Conservation (phyloP, 371 early-diverging fungal species). For the Choanephora cucurbitarum region DNA sequence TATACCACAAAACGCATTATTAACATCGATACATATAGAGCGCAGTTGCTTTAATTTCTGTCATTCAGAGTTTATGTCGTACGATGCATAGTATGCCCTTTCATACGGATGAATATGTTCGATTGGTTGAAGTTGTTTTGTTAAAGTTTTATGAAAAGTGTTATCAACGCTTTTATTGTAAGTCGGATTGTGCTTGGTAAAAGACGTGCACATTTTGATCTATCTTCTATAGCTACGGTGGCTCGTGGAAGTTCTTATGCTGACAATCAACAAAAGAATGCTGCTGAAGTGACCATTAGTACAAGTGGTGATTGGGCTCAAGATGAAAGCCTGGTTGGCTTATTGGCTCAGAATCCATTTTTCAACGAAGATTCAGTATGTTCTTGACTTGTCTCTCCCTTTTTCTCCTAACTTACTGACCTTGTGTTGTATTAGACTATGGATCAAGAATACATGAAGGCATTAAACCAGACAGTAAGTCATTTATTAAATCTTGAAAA, state of each 20-base stretch:
- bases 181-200: too few species aligned
- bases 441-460: constrained; percentile 37
- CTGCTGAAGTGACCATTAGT: constrained; percentile 42
- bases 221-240: constrained; percentile 54
- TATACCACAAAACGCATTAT: too few species aligned
- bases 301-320: constrained; percentile 84
- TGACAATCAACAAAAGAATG: constrained; percentile 36
- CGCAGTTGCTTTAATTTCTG: constrained; percentile 59
- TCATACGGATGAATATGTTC: constrained; percentile 77
- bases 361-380: constrained; percentile 52
- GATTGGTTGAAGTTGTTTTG: constrained; percentile 75
- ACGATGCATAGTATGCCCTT: constrained; percentile 75
- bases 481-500: background rate
- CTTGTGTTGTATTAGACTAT: constrained; percentile 21
- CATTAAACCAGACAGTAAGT: constrained; percentile 48
- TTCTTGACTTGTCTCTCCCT: background rate
- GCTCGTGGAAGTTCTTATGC: constrained; percentile 51
- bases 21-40: too few species aligned
- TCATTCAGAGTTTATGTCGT: constrained; percentile 70
- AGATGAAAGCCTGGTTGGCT: constrained; percentile 65
- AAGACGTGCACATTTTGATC: too few species aligned
- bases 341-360: constrained; percentile 67
- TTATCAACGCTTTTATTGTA: constrained; percentile 68
- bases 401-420: background rate
- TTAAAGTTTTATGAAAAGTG: constrained; percentile 81